Evolutionary conservation across 441 rosid genomes (phyloP).

Genomic region (Jatropha podagrica): DNA sequence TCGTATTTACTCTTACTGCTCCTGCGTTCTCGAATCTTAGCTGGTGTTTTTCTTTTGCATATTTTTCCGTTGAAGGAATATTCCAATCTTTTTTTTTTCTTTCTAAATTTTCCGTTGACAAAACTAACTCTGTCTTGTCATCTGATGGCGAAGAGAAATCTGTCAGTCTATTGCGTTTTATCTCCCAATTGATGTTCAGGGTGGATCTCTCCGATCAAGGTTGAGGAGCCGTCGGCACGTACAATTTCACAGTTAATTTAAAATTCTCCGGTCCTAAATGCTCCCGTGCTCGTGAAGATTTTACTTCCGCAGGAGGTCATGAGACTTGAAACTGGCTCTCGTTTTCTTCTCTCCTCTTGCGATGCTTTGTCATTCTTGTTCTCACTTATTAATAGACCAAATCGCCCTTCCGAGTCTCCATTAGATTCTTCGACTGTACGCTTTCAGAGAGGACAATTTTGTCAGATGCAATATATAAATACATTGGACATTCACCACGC

Average conservation of each 20-base stretch:
- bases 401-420: conserved; percentile 14
- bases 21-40: neutral
- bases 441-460: conserved; percentile 26
- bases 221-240: conserved; percentile 1
- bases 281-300: conserved; percentile 4
- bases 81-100: neutral
- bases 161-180: conserved; percentile 1
- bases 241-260: neutral
- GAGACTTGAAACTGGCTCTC: conserved; percentile 27
- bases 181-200: neutral
- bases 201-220: conserved; percentile 19
- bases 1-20: neutral
- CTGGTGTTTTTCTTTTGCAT: conserved; percentile 8
- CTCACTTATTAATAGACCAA: conserved; percentile 15
- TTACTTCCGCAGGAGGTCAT: conserved; percentile 19
- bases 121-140: neutral
- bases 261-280: conserved; percentile 16
- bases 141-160: conserved; percentile 24
- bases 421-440: neutral
- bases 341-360: conserved; percentile 44
- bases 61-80: neutral
- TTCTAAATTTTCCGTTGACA: neutral
- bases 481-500: neutral
- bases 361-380: conserved; percentile 26
- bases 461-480: conserved; percentile 14